Conservation (phyloP, 345 rosid genomes). For the Streptanthus diversifolius region DNA sequence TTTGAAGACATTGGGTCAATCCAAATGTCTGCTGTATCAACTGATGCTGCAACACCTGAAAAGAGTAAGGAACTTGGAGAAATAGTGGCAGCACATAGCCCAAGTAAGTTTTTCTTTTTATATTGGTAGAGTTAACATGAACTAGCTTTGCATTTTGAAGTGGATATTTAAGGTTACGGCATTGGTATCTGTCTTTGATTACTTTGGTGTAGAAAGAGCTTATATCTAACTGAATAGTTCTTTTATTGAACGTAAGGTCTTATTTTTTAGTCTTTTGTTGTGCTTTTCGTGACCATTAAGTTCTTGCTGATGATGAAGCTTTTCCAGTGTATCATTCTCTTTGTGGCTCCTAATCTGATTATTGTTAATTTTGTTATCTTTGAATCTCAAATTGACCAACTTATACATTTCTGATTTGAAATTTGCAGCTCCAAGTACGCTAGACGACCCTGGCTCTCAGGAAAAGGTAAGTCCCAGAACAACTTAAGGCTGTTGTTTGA, state of each 20-base stretch:
- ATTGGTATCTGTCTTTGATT: not conserved
- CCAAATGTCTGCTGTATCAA: slow-evolving; percentile 49
- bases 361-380: not conserved
- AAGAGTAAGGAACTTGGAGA: slow-evolving; percentile 30
- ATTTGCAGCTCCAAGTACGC: slow-evolving; percentile 48
- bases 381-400: not conserved
- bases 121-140: slow-evolving; percentile 7
- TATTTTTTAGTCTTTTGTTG: not conserved
- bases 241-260: not conserved
- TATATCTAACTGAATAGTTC: not conserved
- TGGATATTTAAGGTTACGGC: not conserved
- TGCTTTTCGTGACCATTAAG: not conserved
- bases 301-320: not conserved
- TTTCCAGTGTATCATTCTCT: not conserved
- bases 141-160: not conserved
- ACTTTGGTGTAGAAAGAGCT: not conserved
- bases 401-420: slow-evolving; percentile 9
- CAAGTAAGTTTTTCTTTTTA: slow-evolving; percentile 49
- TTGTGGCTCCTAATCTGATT: not conserved
- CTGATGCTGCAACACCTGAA: slow-evolving; percentile 33
- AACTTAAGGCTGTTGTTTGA: slow-evolving; percentile 8
- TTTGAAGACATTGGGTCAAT: slow-evolving; percentile 75
- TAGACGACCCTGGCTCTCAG: slow-evolving; percentile 37
- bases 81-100: slow-evolving; percentile 24
- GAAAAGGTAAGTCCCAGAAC: slow-evolving; percentile 48